Percentiles rank a stretch among this genome's conserved stretches.
Conservation (phyloP, 805 yeast species). For the Candida nonsorbophila region DNA sequence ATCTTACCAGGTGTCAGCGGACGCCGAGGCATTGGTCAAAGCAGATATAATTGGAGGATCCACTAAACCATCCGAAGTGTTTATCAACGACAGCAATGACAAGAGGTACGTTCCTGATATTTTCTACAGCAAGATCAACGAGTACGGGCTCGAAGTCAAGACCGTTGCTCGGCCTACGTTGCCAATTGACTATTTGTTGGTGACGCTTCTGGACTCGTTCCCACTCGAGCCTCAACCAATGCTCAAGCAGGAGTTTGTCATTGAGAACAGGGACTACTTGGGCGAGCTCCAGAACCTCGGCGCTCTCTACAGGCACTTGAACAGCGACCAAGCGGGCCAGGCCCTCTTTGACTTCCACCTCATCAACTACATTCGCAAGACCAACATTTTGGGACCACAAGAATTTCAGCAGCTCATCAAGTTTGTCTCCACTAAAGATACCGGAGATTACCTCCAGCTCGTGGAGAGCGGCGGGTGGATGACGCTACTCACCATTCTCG, state of each 20-base stretch:
- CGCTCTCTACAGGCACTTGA: slow-evolving; percentile 49
- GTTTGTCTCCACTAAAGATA: slow-evolving; percentile 39
- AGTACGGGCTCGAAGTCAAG: slow-evolving; percentile 84
- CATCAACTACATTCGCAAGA: slow-evolving; percentile 49
- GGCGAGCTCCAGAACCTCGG: slow-evolving; percentile 69
- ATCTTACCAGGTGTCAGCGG: slow-evolving; percentile 82
- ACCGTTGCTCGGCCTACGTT: slow-evolving; percentile 85
- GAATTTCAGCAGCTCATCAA: slow-evolving; percentile 50
- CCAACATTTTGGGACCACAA: slow-evolving; percentile 51
- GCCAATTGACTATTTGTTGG: slow-evolving; percentile 86
- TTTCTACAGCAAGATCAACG: slow-evolving; percentile 77
- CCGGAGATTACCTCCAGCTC: slow-evolving; percentile 45
- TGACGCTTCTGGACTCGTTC: slow-evolving; percentile 89
- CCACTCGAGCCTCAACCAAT: slow-evolving; percentile 56
- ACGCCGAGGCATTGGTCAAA: slow-evolving; percentile 80
- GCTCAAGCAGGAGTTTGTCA: slow-evolving; percentile 54
- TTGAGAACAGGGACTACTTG: slow-evolving; percentile 73
- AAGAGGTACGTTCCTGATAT: slow-evolving; percentile 92
- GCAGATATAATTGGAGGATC: slow-evolving; percentile 86
- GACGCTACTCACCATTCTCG: slow-evolving; percentile 55
- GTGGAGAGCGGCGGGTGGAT: slow-evolving; percentile 77
- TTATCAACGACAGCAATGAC: slow-evolving; percentile 66
- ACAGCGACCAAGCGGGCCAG: slow-evolving; percentile 22
- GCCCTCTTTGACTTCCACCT: slow-evolving; percentile 71
- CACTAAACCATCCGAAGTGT: slow-evolving; percentile 84